phyloP scores from a whole-genome alignment of 768 basidiomycete species.

The Pulveroboletus sp. region DNA sequence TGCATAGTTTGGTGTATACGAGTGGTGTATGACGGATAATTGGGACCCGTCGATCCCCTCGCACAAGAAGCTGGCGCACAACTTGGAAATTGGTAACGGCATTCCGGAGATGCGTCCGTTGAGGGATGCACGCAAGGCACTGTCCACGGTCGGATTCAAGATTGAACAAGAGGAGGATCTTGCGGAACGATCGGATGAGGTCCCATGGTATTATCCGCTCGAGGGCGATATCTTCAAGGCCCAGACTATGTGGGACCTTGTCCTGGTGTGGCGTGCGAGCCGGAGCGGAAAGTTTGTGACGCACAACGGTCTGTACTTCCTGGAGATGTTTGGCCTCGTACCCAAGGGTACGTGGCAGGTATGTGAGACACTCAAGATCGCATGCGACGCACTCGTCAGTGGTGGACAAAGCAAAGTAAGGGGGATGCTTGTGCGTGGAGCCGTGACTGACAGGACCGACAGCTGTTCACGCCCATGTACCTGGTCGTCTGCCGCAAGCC shows the following conservation, averaged over 20 bases:
- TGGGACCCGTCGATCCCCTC: conserved; percentile 84
- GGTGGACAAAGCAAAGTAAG: conserved; percentile 84
- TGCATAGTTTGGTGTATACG: conserved; percentile 89
- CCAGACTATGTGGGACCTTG: conserved; percentile 89
- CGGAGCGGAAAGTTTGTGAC: conserved; percentile 81
- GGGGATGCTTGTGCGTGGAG: background rate
- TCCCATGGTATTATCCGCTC: conserved; percentile 95
- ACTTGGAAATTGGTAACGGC: conserved; percentile 91
- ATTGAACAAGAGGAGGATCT: conserved; percentile 92
- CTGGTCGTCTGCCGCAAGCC: conserved; percentile 61
- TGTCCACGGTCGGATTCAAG: conserved; percentile 79
- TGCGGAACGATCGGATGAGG: conserved; percentile 70
- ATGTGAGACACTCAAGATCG: conserved; percentile 81
- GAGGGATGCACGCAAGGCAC: conserved; percentile 62
- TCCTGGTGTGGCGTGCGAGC: conserved; percentile 88
- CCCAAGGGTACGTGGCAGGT: conserved; percentile 93
- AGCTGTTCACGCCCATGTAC: conserved; percentile 91
- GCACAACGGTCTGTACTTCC: conserved; percentile 67
- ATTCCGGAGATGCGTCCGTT: conserved; percentile 96
- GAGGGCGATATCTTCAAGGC: conserved; percentile 91
- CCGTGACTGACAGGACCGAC: background rate
- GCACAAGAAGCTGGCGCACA: conserved; percentile 89
- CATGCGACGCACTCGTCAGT: conserved; percentile 71
- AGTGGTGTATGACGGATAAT: conserved; percentile 97
- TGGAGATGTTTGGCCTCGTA: conserved; percentile 75